Evolutionary conservation across 495 filamentous ascomycete species (phyloP).

Genomic region (Pyrenula aspistea): DNA sequence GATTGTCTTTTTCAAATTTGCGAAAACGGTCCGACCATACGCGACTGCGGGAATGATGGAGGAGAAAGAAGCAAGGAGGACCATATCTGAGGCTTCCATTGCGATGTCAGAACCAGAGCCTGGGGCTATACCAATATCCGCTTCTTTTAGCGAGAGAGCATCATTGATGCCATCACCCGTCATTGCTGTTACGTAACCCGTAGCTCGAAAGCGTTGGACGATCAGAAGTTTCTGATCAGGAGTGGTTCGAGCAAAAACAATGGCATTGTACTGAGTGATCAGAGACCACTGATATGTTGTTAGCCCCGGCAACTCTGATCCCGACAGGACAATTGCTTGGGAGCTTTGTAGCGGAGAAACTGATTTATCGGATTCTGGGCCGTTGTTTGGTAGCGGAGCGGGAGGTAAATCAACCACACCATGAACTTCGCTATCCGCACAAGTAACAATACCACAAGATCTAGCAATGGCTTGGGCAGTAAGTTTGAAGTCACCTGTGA

Average conservation of each 20-base stretch:
- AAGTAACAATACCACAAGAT: constrained; percentile 53
- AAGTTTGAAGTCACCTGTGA: constrained; percentile 61
- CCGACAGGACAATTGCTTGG: constrained; percentile 27
- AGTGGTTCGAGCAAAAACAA: constrained; percentile 62
- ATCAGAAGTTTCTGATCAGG: constrained; percentile 69
- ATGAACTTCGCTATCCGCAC: constrained; percentile 17
- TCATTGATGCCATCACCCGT: constrained; percentile 51
- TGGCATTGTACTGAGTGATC: constrained; percentile 46
- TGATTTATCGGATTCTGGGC: background rate
- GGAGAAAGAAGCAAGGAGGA: constrained; percentile 53
- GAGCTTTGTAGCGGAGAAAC: background rate
- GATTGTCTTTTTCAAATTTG: constrained; percentile 46
- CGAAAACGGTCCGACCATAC: constrained; percentile 44
- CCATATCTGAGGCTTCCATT: constrained; percentile 60
- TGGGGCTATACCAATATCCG: constrained; percentile 41
- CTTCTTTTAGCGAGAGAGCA: constrained; percentile 41
- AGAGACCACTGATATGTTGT: constrained; percentile 44
- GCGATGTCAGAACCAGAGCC: constrained; percentile 46
- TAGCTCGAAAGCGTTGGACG: constrained; percentile 50
- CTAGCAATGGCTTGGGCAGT: constrained; percentile 58
- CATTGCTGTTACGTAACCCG: constrained; percentile 37
- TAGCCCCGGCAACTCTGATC: constrained; percentile 44
- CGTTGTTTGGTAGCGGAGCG: background rate
- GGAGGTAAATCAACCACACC: constrained; percentile 16
- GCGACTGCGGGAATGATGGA: constrained; percentile 56